Percentiles rank a stretch among this genome's conserved stretches.
Evolutionary conservation across 345 rosid genomes (phyloP).

Genomic region (Durio zibethinus): DNA sequence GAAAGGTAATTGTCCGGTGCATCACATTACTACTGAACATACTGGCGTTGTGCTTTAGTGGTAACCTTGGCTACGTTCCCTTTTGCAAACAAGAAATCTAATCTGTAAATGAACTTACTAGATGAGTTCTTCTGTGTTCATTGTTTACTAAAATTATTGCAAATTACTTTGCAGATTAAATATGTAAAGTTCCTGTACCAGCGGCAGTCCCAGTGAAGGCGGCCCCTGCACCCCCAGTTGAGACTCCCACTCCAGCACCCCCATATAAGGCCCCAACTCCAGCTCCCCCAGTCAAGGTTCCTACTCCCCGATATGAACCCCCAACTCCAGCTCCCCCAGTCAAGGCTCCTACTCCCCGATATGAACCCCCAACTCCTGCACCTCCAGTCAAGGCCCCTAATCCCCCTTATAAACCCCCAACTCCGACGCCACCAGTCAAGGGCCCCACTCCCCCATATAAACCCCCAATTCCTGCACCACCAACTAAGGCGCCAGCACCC

Average conservation of each 20-base stretch:
- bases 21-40: neutral
- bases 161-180: neutral
- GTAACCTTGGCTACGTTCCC: neutral
- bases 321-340: neutral
- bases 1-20: neutral
- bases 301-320: neutral
- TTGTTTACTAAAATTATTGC: neutral
- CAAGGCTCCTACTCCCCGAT: neutral
- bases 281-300: neutral
- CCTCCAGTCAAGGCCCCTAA: neutral
- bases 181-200: neutral
- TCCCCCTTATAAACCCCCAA: neutral
- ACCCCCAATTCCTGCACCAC: neutral
- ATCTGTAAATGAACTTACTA: neutral
- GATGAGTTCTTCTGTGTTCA: neutral
- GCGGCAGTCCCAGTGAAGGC: neutral
- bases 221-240: neutral
- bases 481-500: neutral
- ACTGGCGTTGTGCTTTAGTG: neutral
- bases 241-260: neutral
- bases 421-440: neutral
- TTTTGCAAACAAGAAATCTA: neutral
- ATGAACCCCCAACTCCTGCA: neutral
- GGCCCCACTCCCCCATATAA: conserved; percentile 2
- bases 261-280: neutral